Evolutionary conservation across 352 stramenopile genomes (phyloP), one percentile per base, ranked within the genome.

Genomic region (Phytophthora podocarpi): DNA sequence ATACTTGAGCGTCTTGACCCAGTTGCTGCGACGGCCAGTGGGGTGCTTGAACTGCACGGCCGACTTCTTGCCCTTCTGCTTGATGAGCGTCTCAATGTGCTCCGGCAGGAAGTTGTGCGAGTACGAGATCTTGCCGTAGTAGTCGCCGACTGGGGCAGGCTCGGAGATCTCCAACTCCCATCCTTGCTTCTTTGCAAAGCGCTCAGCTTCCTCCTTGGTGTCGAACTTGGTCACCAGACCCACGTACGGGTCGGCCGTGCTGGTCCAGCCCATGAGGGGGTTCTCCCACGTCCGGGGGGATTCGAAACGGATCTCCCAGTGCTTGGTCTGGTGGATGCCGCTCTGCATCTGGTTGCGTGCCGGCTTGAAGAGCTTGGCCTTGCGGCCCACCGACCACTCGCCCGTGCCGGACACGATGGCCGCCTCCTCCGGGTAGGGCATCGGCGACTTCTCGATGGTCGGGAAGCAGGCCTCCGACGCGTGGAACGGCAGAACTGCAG

Each of bases 261-360:
- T 94, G 27, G 90, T 96, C 94, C 94, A 98, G 54, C 92, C 92
- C 94, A 98, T 98, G 26, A 98, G 78, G 21, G 92, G 90, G 80
- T 98, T 98, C 20, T 82, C 71, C 94, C 94, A 98, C 62, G 80
- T 91, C 47, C 80, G 81, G 9, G 79, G 67, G 42, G 76, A 39
- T 50, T 90, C 62, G 52, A 93, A 93, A 48, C 83, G 82, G 66
- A 95, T 89, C 68, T 95, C 85, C 85, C 85, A 95, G 74, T 95
- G 85, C 48, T 82, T 85, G 13, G 84, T 93, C 68, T 90, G 83
- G 71, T 90, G 78, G 48, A 69, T 89, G 43, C 82, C 80, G 54
- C 84, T 95, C 68, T 95, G 85, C 85, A 93, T 93, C 70, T 93
- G 85, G 78, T 93, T 85, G 32, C 83, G 83, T 34, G 80, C 63